Evolutionary conservation across 108 stramenopile species (phyloP).

Genomic region (Cyclotella atomus): DNA sequence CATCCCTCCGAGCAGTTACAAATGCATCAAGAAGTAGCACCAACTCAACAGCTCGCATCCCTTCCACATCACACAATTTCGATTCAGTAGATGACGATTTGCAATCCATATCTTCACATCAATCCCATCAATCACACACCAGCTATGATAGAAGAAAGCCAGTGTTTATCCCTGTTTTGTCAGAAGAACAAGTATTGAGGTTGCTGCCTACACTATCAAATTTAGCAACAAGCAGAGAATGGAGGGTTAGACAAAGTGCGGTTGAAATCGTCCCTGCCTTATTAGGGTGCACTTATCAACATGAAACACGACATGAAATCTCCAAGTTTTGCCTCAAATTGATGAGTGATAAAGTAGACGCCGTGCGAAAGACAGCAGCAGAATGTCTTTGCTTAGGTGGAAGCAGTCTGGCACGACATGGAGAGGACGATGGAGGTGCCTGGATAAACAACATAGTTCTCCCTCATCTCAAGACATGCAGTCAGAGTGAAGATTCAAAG

Average conservation of each 20-base stretch:
- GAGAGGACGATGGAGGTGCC: slow-evolving; percentile 76
- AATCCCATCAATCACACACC: slow-evolving; percentile 58
- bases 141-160: slow-evolving; percentile 69
- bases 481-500: slow-evolving; percentile 67
- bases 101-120: slow-evolving; percentile 66
- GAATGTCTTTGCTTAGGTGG: slow-evolving; percentile 88
- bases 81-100: slow-evolving; percentile 67
- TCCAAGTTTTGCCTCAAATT: slow-evolving; percentile 75
- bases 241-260: slow-evolving; percentile 89
- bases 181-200: slow-evolving; percentile 81
- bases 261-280: slow-evolving; percentile 93
- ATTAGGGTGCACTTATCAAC: slow-evolving; percentile 78
- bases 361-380: slow-evolving; percentile 83
- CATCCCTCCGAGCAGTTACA: slow-evolving; percentile 88
- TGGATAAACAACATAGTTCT: slow-evolving; percentile 86
- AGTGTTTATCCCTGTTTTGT: slow-evolving; percentile 85
- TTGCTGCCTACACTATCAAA: slow-evolving; percentile 87
- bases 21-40: slow-evolving; percentile 82
- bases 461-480: slow-evolving; percentile 71
- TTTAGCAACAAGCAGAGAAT: slow-evolving; percentile 82
- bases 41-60: slow-evolving; percentile 38
- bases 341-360: slow-evolving; percentile 83
- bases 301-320: slow-evolving; percentile 85
- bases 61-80: slow-evolving; percentile 36
- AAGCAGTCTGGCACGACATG: slow-evolving; percentile 80